phyloP scores from a whole-genome alignment of 2,329 filamentous ascomycete species.

The Sporothrix schenckii region DNA sequence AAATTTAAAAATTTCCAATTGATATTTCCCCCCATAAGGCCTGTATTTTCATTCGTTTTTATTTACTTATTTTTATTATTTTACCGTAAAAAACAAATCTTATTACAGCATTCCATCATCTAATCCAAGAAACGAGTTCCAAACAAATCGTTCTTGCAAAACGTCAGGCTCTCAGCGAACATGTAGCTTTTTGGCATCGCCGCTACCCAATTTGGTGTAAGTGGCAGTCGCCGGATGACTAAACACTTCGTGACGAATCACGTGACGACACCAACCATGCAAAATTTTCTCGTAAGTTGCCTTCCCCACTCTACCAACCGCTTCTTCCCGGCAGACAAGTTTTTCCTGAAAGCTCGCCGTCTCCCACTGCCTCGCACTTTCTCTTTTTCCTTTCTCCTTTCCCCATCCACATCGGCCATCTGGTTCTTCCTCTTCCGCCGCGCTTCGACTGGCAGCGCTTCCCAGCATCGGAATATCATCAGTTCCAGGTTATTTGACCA shows the following conservation, averaged over 20 bases:
- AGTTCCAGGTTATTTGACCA: slow-evolving; percentile 34
- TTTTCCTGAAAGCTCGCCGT: slow-evolving; percentile 21
- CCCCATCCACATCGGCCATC: slow-evolving; percentile 40
- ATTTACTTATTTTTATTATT: neutral
- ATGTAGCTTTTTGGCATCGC: too few species aligned
- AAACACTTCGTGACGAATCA: neutral
- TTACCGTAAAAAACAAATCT: neutral
- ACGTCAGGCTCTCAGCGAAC: too few species aligned
- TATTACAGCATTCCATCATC: too few species aligned
- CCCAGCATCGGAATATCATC: slow-evolving; percentile 40
- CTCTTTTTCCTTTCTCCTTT: slow-evolving; percentile 32
- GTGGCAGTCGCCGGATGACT: neutral
- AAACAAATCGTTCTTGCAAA: too few species aligned
- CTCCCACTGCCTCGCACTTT: slow-evolving; percentile 24
- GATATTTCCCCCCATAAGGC: too few species aligned
- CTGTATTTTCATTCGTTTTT: too few species aligned
- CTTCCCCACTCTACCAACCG: slow-evolving; percentile 5
- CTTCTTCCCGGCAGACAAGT: slow-evolving; percentile 12
- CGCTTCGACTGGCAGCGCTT: slow-evolving; percentile 39
- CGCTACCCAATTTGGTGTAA: too few species aligned
- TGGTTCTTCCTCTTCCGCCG: slow-evolving; percentile 54
- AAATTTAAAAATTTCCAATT: neutral
- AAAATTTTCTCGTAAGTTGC: neutral
- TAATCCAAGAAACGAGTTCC: too few species aligned
- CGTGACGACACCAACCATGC: neutral